These are phyloP conservation scores for Cyphellophora europaea DNA, from an alignment of 2,329 filamentous ascomycete genomes.

Conservation along the genomic window DNA sequence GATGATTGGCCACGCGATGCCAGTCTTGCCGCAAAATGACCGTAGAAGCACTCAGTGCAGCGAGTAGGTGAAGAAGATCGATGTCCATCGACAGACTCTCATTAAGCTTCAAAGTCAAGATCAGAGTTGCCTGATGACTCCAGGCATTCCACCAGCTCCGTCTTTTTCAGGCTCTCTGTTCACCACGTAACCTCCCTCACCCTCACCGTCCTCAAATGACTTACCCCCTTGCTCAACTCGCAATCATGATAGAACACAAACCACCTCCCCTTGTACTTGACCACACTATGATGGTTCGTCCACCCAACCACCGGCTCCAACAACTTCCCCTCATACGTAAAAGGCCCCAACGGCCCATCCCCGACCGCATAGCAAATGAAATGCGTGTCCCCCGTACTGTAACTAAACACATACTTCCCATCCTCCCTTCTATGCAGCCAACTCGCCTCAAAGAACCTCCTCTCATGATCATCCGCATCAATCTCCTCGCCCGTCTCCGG, in stretches of 20 bases:
- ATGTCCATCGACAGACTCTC: too few species aligned
- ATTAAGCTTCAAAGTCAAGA: too few species aligned
- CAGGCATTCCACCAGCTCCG: too few species aligned
- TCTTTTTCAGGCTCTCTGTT: too few species aligned
- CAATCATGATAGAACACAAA: constrained; percentile 72
- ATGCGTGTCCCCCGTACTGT: constrained; percentile 71
- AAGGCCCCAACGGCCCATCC: constrained; percentile 58
- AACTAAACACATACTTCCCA: constrained; percentile 64
- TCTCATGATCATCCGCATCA: constrained; percentile 58
- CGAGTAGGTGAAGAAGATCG: too few species aligned
- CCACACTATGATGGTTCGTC: constrained; percentile 75
- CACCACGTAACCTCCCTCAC: constrained; percentile 51
- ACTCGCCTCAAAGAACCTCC: constrained; percentile 71
- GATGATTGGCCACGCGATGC: too few species aligned
- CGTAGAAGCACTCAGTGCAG: too few species aligned
- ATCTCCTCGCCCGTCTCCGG: constrained; percentile 51
- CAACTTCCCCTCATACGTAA: constrained; percentile 62
- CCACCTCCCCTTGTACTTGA: constrained; percentile 62
- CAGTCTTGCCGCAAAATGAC: too few species aligned
- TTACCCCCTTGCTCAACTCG: constrained; percentile 56
- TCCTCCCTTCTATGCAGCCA: constrained; percentile 68
- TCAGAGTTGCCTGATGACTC: too few species aligned
- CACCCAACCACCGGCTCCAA: constrained; percentile 69
- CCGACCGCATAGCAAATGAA: constrained; percentile 62
- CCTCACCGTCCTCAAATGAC: constrained; percentile 66